Evolutionary conservation across 2,329 filamentous ascomycete genomes (phyloP).

Genomic region (Botrytis sinoallii): DNA sequence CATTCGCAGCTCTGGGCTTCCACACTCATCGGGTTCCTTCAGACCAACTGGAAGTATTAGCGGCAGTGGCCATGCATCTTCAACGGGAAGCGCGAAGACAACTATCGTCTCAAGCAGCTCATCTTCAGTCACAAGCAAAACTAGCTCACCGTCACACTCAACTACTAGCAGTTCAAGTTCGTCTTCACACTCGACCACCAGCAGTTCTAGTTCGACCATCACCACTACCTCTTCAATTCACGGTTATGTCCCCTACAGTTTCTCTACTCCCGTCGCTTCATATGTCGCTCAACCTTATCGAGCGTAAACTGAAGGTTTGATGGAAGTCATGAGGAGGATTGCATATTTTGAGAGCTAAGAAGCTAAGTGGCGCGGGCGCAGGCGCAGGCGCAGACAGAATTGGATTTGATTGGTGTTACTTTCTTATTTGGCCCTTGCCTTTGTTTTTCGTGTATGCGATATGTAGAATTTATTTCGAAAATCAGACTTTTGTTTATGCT

Average conservation of each 20-base stretch:
- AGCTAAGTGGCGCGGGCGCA: background rate
- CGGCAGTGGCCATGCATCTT: background rate
- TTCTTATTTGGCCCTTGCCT: background rate
- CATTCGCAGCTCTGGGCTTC: background rate
- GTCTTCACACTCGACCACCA: background rate
- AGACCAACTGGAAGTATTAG: background rate
- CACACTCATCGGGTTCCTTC: slow-evolving; percentile 3
- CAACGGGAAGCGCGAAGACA: background rate
- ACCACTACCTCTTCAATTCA: slow-evolving; percentile 2
- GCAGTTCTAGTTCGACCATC: background rate
- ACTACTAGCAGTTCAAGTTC: background rate
- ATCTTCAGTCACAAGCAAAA: background rate
- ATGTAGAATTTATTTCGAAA: background rate
- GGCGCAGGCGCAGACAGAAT: background rate
- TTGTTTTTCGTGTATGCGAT: background rate
- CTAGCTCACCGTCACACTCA: background rate
- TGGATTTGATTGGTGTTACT: background rate
- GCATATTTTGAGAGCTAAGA: background rate
- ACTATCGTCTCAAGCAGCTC: background rate
- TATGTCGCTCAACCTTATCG: slow-evolving; percentile 8
- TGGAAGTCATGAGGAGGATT: background rate
- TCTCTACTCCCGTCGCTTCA: slow-evolving; percentile 8
- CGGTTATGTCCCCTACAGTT: slow-evolving; percentile 13
- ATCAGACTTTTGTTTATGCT: background rate
- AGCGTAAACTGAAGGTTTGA: background rate